Conservation (phyloP, 192 early-diverging fungal species). For the Podila minutissima region DNA sequence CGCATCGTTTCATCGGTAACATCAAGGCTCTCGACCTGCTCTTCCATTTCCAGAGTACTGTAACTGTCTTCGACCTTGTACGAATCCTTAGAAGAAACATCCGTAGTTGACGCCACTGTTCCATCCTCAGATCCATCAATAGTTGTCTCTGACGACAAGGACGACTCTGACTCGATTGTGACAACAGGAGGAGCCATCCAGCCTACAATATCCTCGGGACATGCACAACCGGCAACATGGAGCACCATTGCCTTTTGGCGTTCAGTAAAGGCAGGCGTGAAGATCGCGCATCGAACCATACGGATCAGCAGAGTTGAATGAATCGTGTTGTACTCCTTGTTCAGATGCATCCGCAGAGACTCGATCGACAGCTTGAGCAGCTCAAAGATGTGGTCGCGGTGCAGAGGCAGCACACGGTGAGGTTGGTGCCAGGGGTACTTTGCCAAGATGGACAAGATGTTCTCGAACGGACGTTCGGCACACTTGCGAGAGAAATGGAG, state of each 20-base stretch:
- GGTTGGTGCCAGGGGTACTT: slow-evolving; percentile 83
- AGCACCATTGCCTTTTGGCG: slow-evolving; percentile 75
- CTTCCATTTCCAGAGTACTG: slow-evolving; percentile 3
- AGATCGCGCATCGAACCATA: slow-evolving; percentile 70
- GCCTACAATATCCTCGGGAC: slow-evolving; percentile 51
- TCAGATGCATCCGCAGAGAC: slow-evolving; percentile 66
- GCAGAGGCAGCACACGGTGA: slow-evolving; percentile 65
- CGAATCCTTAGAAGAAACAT: background rate
- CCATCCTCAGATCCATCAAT: background rate
- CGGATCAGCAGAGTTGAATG: slow-evolving; percentile 61
- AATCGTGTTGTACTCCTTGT: slow-evolving; percentile 67
- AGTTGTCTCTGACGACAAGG: background rate
- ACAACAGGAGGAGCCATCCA: slow-evolving; percentile 33
- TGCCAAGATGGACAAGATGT: slow-evolving; percentile 73
- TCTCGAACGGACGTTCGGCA: slow-evolving; percentile 80
- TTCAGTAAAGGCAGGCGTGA: slow-evolving; percentile 79
- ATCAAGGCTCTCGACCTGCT: slow-evolving; percentile 8
- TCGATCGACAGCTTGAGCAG: slow-evolving; percentile 64
- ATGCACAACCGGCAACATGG: slow-evolving; percentile 36
- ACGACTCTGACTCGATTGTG: background rate
- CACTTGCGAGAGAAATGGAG: slow-evolving; percentile 80
- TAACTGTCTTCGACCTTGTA: background rate
- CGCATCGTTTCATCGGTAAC: background rate
- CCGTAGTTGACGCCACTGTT: background rate
- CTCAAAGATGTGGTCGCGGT: slow-evolving; percentile 77